phyloP scores from a whole-genome alignment of 2,329 filamentous ascomycete genomes.

The Parafenestella ontariensis region DNA sequence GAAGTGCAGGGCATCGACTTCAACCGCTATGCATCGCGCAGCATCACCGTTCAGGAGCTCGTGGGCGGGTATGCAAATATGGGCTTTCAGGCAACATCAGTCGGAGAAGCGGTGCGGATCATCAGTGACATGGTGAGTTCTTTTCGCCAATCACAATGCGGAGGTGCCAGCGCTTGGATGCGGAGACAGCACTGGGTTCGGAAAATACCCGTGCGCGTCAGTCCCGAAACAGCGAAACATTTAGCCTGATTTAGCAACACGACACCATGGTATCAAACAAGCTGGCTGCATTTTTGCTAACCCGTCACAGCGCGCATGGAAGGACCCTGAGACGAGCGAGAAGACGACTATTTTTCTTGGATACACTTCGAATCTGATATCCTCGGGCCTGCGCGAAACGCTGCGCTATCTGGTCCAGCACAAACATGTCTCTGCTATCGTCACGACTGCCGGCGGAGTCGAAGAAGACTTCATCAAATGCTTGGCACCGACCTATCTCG shows the following conservation, averaged over 20 bases:
- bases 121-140: constrained; percentile 88
- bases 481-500: constrained; percentile 90
- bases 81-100: constrained; percentile 82
- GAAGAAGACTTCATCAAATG: constrained; percentile 99
- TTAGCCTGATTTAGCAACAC: constrained; percentile 42
- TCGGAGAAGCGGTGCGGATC: constrained; percentile 86
- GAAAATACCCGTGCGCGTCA: constrained; percentile 31
- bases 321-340: constrained; percentile 77
- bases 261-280: constrained; percentile 27
- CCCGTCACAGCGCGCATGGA: constrained; percentile 71
- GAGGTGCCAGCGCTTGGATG: constrained; percentile 23
- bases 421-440: constrained; percentile 88
- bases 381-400: constrained; percentile 89
- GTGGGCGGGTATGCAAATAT: constrained; percentile 82
- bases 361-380: constrained; percentile 97
- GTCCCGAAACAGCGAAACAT: constrained; percentile 30
- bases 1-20: constrained; percentile 93
- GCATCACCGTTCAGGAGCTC: constrained; percentile 86
- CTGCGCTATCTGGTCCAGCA: constrained; percentile 93
- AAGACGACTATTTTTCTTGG: constrained; percentile 94
- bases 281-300: constrained; percentile 37
- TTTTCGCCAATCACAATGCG: constrained; percentile 13
- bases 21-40: constrained; percentile 74
- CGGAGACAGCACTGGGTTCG: constrained; percentile 28
- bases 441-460: constrained; percentile 92